These are phyloP conservation scores for Penicillium mononematosum DNA, from an alignment of 495 filamentous ascomycete species.

Conservation along the genomic window DNA sequence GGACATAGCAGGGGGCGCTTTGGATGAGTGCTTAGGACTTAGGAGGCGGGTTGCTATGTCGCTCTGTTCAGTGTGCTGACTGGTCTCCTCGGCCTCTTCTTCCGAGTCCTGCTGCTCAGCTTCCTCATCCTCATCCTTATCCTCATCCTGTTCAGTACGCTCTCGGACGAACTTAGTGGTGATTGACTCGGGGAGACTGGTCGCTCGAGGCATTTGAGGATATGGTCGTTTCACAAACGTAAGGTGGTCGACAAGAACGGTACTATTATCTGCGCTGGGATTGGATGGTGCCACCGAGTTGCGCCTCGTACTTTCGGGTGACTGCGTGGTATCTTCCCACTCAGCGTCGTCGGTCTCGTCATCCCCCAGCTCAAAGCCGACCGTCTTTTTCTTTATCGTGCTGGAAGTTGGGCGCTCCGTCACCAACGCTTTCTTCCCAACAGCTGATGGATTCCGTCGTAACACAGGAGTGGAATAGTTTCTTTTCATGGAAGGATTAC, in stretches of 20 bases:
- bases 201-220: conserved; percentile 44
- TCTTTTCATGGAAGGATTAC: conserved; percentile 42
- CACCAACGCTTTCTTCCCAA: conserved; percentile 40
- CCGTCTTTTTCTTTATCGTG: conserved; percentile 47
- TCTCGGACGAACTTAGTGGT: conserved; percentile 35
- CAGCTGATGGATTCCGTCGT: conserved; percentile 36
- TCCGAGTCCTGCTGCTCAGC: conserved; percentile 14
- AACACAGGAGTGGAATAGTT: conserved; percentile 47
- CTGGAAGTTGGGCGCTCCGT: conserved; percentile 40
- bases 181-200: conserved; percentile 46
- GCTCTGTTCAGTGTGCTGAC: conserved; percentile 28
- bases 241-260: conserved; percentile 46
- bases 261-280: conserved; percentile 40
- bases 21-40: conserved; percentile 43
- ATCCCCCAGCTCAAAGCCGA: conserved; percentile 49
- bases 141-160: conserved; percentile 19
- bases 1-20: conserved; percentile 50
- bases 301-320: conserved; percentile 48
- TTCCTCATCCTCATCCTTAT: conserved; percentile 24
- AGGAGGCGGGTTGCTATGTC: conserved; percentile 44
- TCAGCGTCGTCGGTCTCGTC: conserved; percentile 47
- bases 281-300: conserved; percentile 46
- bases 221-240: conserved; percentile 50
- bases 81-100: conserved; percentile 27
- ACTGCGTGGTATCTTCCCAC: conserved; percentile 54